Evolutionary conservation across 768 basidiomycete genomes (phyloP).

Genomic region (Collybia nuda): DNA sequence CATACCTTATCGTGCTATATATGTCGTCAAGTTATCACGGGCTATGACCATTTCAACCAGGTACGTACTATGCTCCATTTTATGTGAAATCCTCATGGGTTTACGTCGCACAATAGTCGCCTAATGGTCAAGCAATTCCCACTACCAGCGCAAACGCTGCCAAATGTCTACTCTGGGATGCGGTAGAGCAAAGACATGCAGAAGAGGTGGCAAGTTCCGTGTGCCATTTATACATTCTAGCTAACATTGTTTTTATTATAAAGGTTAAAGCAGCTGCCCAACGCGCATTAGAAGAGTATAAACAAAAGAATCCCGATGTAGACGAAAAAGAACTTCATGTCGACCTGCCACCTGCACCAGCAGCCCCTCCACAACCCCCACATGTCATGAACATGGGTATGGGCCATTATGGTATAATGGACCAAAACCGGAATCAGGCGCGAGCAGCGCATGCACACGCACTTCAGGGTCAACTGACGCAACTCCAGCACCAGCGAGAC

Average conservation of each 20-base stretch:
- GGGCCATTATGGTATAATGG: too few relatives aligned
- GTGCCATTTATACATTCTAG: background rate
- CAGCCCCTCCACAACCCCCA: conserved; percentile 9
- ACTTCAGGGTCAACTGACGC: background rate
- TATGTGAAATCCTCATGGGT: conserved; percentile 11
- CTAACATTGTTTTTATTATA: background rate
- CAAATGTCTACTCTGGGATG: conserved; percentile 71
- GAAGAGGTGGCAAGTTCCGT: conserved; percentile 48
- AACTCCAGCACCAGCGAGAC: background rate
- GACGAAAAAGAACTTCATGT: conserved; percentile 60
- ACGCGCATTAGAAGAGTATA: conserved; percentile 59
- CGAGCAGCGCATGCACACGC: too few relatives aligned
- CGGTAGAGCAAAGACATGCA: conserved; percentile 60
- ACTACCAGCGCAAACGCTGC: conserved; percentile 17
- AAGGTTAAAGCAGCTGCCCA: conserved; percentile 74
- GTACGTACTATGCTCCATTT: conserved; percentile 27
- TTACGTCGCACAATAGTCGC: background rate
- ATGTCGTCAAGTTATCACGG: conserved; percentile 69
- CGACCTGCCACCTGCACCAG: conserved; percentile 50
- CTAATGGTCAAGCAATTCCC: conserved; percentile 10
- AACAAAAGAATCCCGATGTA: conserved; percentile 57
- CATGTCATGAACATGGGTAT: too few relatives aligned
- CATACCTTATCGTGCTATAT: conserved; percentile 78
- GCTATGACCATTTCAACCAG: conserved; percentile 76
- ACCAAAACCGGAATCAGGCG: too few relatives aligned